These are phyloP conservation scores for Pleurotus salmoneostramineus DNA, from an alignment of 768 basidiomycete species.

Conservation along the genomic window DNA sequence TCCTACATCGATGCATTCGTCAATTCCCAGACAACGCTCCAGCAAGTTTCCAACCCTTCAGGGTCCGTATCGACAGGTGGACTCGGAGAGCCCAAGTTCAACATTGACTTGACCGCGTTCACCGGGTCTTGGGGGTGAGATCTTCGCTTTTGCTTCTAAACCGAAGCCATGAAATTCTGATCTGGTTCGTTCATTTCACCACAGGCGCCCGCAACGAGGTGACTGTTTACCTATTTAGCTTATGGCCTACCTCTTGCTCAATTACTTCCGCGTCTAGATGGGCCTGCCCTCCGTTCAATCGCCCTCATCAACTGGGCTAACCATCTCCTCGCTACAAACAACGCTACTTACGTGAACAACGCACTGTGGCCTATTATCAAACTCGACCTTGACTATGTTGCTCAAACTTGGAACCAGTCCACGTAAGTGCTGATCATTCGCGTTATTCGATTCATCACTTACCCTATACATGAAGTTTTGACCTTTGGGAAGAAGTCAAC, in stretches of 20 bases:
- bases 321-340: slow-evolving; percentile 46
- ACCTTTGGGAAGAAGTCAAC: slow-evolving; percentile 70
- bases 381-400: slow-evolving; percentile 72
- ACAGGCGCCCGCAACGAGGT: slow-evolving; percentile 58
- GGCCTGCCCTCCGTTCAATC: slow-evolving; percentile 68
- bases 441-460: slow-evolving; percentile 21
- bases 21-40: slow-evolving; percentile 43
- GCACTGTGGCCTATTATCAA: slow-evolving; percentile 69
- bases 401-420: slow-evolving; percentile 61
- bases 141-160: not conserved
- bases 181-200: not conserved
- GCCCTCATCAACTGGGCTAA: slow-evolving; percentile 68
- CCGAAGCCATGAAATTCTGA: not conserved
- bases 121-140: slow-evolving; percentile 42
- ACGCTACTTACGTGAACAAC: slow-evolving; percentile 40
- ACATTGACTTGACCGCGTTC: slow-evolving; percentile 62
- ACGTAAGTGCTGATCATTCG: slow-evolving; percentile 34
- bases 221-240: slow-evolving; percentile 3
- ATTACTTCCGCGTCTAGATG: slow-evolving; percentile 38
- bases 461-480: slow-evolving; percentile 54
- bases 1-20: slow-evolving; percentile 53
- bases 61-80: slow-evolving; percentile 59
- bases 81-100: slow-evolving; percentile 72
- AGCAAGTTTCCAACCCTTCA: slow-evolving; percentile 65
- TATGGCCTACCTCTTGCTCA: not conserved